These are phyloP conservation scores for Mikania micrantha DNA, from an alignment of 129 eudicot species.

Conservation along the genomic window DNA sequence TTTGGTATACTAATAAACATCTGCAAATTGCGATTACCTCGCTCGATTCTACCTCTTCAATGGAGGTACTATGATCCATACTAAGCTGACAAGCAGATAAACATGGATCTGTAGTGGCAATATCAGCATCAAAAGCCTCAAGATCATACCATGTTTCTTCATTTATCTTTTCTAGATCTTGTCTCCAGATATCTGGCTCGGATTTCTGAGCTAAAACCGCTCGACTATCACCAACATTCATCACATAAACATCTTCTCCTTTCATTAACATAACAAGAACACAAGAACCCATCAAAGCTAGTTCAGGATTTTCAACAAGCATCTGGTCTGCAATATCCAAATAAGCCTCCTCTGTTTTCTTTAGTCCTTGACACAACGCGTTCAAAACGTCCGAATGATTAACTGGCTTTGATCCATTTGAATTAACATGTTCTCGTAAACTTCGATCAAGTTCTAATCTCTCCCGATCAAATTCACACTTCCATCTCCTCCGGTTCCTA, in stretches of 20 bases:
- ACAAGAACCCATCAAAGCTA: constrained; percentile 96
- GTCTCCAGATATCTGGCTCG: constrained; percentile 75
- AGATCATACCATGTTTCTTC: constrained; percentile 85
- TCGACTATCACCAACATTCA: constrained; percentile 95
- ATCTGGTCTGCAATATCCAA: constrained; percentile 86
- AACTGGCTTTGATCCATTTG: constrained; percentile 31
- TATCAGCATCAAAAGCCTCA: constrained; percentile 59
- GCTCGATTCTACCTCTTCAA: constrained; percentile 52
- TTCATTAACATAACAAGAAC: constrained; percentile 95
- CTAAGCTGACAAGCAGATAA: constrained; percentile 78
- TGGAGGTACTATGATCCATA: constrained; percentile 77
- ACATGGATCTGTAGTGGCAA: constrained; percentile 26
- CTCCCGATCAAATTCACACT: constrained; percentile 79
- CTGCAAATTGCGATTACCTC: not conserved
- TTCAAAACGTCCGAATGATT: constrained; percentile 70
- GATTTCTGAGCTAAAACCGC: constrained; percentile 73
- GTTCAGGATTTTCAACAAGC: constrained; percentile 84
- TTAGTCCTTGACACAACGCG: constrained; percentile 68
- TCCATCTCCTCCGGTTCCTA: constrained; percentile 50
- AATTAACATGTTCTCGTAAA: constrained; percentile 50
- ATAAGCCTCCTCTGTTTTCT: constrained; percentile 84
- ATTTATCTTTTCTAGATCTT: constrained; percentile 80
- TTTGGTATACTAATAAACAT: not conserved
- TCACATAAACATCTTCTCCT: constrained; percentile 93
- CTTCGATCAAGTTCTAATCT: constrained; percentile 81